These are phyloP conservation scores for Lunularia cruciata DNA, from an alignment of 225 moss, liverwort and hornwort genomes.

Conservation along the genomic window DNA sequence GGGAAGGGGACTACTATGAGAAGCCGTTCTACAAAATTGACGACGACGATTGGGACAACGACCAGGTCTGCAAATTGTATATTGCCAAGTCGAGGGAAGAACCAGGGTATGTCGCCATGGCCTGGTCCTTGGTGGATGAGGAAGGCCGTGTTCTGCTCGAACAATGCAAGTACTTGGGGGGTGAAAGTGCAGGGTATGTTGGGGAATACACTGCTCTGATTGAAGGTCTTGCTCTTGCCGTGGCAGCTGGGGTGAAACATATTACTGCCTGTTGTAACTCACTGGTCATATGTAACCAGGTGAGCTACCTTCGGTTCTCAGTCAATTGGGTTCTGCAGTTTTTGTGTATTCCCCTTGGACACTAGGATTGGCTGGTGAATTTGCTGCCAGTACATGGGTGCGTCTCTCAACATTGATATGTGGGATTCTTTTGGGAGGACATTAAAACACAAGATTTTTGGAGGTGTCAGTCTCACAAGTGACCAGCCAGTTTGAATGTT, in stretches of 20 bases:
- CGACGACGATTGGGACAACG: conserved; percentile 11
- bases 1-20: conserved; percentile 39
- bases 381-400: no score
- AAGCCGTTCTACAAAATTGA: conserved; percentile 33
- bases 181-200: conserved; percentile 39
- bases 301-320: no score
- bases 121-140: conserved; percentile 55
- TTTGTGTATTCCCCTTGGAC: no score
- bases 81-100: conserved; percentile 44
- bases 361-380: no score
- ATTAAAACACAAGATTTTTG: no score
- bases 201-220: conserved; percentile 69
- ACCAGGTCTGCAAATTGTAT: conserved; percentile 34
- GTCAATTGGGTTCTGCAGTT: no score
- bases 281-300: conserved; percentile 57
- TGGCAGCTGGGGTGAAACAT: conserved; percentile 46
- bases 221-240: conserved; percentile 54
- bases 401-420: no score
- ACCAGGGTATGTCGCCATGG: conserved; percentile 59
- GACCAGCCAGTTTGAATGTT: no score
- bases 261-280: conserved; percentile 52
- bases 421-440: no score
- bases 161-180: conserved; percentile 54
- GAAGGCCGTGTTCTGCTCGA: conserved; percentile 49
- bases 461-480: no score